Base-by-base conservation (phyloP, 108 stramenopile species). In the Ochromonas danica region DNA sequence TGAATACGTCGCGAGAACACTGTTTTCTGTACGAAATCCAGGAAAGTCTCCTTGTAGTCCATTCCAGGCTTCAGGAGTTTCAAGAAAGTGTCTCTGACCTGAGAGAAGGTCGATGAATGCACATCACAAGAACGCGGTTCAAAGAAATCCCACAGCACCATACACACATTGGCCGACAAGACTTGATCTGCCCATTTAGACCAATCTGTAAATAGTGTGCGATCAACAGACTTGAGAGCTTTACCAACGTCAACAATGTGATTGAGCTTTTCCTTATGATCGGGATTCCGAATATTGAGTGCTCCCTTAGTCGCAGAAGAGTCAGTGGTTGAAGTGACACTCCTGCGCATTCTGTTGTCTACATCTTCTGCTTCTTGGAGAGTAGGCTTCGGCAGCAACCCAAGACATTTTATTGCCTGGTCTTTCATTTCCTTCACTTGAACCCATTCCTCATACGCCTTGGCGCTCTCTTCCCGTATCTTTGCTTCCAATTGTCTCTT, bases 31-130 rank as follows among this genome's bases (percentile, higher is more conserved):
- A 77, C 61, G 62, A 74, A 80, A 63, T 83, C 80, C 0, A 79
- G 39, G 65, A 86, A 85, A 27, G 83, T 78, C 38, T 71, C 85
- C 10, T 70, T 33, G 42, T 83, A 86, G 81, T 86, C 85, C 39
- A 85, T 77, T 22, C 85, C 84, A 6, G 85, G 85, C 0, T 83
- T 80, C 0, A 86, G 84, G n/a, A 86, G 83, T 75, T 86, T 86
- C 27, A 86, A 82, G 31, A 86, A 84, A 6, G 83, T 81, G 71
- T 86, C 85, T 14, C 85, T 83, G 36, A 84, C 82, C 40, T 75
- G 72, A 14, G 72, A 75, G 38, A 14, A 57, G 3, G 51, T 10
- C 25, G 72, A 6, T 6, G 72, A 75, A 75, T 75, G 72, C 3
- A 75, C 40, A 75, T 75, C 72, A 42, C 72, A 75, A 30, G 72